Conservation (phyloP, 176 grass and related monocot genomes). For the Bolboschoenus planiculmis region DNA sequence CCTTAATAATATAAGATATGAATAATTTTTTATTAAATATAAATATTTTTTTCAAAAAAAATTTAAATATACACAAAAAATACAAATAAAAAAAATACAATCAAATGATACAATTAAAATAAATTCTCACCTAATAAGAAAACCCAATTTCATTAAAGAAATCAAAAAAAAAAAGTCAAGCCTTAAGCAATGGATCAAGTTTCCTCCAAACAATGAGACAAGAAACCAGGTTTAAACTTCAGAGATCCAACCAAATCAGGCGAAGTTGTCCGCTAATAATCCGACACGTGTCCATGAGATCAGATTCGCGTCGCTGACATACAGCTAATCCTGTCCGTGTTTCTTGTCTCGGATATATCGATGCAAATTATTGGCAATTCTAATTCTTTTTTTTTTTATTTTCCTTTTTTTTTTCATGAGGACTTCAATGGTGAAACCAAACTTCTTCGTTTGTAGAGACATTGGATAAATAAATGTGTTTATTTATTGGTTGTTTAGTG, state of each 20-base stretch:
- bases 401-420: background rate
- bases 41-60: no score
- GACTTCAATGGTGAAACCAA: background rate
- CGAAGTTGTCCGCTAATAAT: background rate
- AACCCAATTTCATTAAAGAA: background rate
- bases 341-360: constrained; percentile 6
- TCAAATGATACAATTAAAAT: no score
- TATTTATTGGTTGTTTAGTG: background rate
- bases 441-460: background rate
- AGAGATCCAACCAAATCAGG: background rate
- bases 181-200: background rate
- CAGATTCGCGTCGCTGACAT: background rate
- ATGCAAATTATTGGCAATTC: background rate
- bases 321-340: background rate
- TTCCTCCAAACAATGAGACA: background rate
- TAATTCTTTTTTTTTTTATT: no score
- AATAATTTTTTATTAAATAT: no score
- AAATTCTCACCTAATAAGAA: background rate
- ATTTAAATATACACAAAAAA: no score
- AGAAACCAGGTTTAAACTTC: background rate
- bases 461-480: background rate
- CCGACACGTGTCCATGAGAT: background rate
- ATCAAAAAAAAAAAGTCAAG: background rate
- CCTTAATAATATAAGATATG: no score
- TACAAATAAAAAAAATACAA: no score